Evolutionary conservation across 768 basidiomycete species (phyloP).

Genomic region (Russula abietina): DNA sequence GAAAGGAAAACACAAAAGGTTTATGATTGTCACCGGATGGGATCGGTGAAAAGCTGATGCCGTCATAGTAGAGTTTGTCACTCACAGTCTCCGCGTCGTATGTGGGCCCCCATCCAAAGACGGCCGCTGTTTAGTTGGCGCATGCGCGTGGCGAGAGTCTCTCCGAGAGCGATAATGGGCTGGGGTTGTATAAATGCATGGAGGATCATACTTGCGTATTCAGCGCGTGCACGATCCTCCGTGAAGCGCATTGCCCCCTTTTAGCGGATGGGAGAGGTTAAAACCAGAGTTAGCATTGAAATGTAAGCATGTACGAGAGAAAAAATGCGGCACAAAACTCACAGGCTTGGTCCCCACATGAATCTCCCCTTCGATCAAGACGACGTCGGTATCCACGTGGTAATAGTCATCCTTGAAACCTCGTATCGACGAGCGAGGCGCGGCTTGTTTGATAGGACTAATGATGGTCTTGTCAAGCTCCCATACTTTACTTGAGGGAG

Average conservation of each 20-base stretch:
- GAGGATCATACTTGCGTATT: conserved; percentile 16
- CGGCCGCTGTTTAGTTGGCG: conserved; percentile 30
- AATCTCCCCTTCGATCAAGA: conserved; percentile 38
- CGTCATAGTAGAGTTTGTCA: background rate
- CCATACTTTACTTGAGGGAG: conserved; percentile 33
- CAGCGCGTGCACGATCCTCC: background rate
- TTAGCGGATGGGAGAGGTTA: background rate
- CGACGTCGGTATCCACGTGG: conserved; percentile 33
- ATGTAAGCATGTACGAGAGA: background rate
- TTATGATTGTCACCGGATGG: too few species aligned
- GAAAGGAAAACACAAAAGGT: too few species aligned
- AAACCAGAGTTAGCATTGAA: background rate
- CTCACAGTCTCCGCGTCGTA: conserved; percentile 42
- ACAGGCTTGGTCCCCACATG: conserved; percentile 39
- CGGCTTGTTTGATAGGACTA: conserved; percentile 35
- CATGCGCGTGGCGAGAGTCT: conserved; percentile 33
- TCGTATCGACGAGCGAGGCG: conserved; percentile 33
- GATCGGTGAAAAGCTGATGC: too few species aligned
- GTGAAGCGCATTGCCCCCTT: conserved; percentile 24
- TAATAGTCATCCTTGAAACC: conserved; percentile 39
- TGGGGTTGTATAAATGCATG: background rate
- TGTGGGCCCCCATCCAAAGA: conserved; percentile 40
- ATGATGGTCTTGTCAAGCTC: conserved; percentile 40
- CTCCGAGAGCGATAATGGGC: conserved; percentile 30
- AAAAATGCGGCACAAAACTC: conserved; percentile 12